Percentiles rank a stretch among this genome's conserved stretches.
phyloP scores from a whole-genome alignment of 2,329 filamentous ascomycete species.

The Akanthomyces uredinophilus region DNA sequence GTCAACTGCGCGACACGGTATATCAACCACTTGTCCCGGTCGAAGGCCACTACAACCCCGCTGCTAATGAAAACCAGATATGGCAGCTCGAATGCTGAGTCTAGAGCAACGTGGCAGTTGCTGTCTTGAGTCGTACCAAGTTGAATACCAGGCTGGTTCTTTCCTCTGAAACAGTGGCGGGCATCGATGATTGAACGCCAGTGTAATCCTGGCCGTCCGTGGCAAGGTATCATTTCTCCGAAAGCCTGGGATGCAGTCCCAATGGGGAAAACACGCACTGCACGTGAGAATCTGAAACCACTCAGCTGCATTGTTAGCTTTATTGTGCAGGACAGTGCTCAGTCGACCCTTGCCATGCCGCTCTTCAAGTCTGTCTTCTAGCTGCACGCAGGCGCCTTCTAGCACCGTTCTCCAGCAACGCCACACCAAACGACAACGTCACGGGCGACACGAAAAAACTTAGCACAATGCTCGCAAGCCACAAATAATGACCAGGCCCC shows the following conservation, averaged over 20 bases:
- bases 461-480: not conserved
- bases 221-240: not conserved
- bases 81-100: not conserved
- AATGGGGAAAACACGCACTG: not conserved
- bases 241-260: not conserved
- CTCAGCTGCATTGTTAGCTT: not conserved
- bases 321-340: not conserved
- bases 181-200: not conserved
- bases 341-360: not conserved
- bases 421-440: not conserved
- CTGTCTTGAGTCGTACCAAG: not conserved
- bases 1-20: not conserved
- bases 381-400: not conserved
- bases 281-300: not conserved
- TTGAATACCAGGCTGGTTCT: not conserved
- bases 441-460: not conserved
- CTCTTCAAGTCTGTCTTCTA: not conserved
- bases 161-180: not conserved
- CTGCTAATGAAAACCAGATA: not conserved
- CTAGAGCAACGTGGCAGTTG: not conserved
- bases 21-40: not conserved
- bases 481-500: not conserved
- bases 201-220: not conserved
- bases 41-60: not conserved
- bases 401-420: not conserved